Evolutionary conservation across 768 basidiomycete genomes (phyloP).

Genomic region (Boletus reticuloceps): DNA sequence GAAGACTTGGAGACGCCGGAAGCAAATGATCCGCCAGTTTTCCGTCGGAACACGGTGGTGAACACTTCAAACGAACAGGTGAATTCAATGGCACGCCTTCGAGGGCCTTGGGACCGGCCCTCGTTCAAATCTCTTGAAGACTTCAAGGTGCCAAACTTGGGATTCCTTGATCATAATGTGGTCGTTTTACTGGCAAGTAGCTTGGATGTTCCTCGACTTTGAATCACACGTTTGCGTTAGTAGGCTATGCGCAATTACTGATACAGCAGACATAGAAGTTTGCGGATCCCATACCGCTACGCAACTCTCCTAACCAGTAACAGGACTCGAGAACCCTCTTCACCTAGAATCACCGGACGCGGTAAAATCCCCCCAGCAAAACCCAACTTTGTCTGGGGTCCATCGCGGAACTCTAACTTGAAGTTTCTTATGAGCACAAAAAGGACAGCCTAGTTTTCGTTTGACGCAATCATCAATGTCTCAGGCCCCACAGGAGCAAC

Average conservation of each 20-base stretch:
- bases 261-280: no score
- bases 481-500: not conserved
- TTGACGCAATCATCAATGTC: not conserved
- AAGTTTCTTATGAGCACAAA: conserved; percentile 37
- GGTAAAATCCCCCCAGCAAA: conserved; percentile 29
- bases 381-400: conserved; percentile 34
- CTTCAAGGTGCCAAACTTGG: no score
- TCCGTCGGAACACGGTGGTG: no score
- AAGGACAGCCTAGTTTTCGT: conserved; percentile 6
- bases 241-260: not conserved
- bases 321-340: conserved; percentile 13
- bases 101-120: no score
- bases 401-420: conserved; percentile 32
- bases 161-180: no score
- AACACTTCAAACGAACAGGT: no score
- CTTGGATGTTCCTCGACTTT: no score
- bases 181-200: no score
- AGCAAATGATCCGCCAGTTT: no score
- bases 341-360: conserved; percentile 33
- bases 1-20: no score
- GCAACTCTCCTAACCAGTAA: conserved; percentile 3
- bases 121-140: no score
- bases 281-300: not conserved
- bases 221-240: not conserved
- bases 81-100: no score